Percentiles rank a stretch among this genome's conserved stretches.
These are phyloP conservation scores for Tetrapyrgos nigripes DNA, from an alignment of 1,284 basidiomycete genomes.

Conservation along the genomic window DNA sequence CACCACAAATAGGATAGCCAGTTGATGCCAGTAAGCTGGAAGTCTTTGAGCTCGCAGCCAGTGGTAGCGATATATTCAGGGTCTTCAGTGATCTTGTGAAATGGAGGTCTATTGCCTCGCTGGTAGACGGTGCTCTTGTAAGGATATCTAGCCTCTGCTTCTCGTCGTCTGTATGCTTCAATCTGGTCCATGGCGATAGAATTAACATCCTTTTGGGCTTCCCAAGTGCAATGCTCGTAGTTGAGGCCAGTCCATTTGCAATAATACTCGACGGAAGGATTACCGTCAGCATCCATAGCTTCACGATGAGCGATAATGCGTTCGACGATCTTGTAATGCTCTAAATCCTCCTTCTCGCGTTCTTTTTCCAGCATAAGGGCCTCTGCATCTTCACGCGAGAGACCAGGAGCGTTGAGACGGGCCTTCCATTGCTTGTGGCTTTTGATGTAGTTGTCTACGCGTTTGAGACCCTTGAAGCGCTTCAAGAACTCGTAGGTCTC, in stretches of 20 bases:
- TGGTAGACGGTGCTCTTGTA: slow-evolving; percentile 83
- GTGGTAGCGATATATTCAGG: slow-evolving; percentile 85
- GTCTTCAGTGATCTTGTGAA: slow-evolving; percentile 89
- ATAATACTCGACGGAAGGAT: slow-evolving; percentile 78
- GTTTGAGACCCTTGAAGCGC: slow-evolving; percentile 92
- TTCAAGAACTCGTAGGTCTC: slow-evolving; percentile 96
- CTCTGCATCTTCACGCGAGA: slow-evolving; percentile 91
- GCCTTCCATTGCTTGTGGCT: slow-evolving; percentile 79
- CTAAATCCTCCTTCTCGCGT: slow-evolving; percentile 88
- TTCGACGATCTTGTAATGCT: slow-evolving; percentile 93
- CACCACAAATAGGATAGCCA: slow-evolving; percentile 98
- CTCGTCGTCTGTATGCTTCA: slow-evolving; percentile 81
- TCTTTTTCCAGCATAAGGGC: slow-evolving; percentile 90
- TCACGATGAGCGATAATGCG: slow-evolving; percentile 89
- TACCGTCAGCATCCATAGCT: slow-evolving; percentile 58
- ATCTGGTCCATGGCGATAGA: slow-evolving; percentile 80
- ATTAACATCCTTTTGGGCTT: slow-evolving; percentile 82
- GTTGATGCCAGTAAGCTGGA: slow-evolving; percentile 97
- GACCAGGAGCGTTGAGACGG: slow-evolving; percentile 68
- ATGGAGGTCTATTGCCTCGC: slow-evolving; percentile 77
- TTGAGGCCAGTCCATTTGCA: slow-evolving; percentile 97
- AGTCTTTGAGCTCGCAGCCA: slow-evolving; percentile 93
- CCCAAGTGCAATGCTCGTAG: slow-evolving; percentile 98
- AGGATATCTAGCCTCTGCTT: slow-evolving; percentile 84
- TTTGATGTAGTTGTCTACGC: slow-evolving; percentile 99